A percentile compares a stretch with the other conserved stretches of the same genome.
These are phyloP conservation scores for Vaccinium vitisidaea DNA, from an alignment of 148 eudicot genomes.

Conservation along the genomic window DNA sequence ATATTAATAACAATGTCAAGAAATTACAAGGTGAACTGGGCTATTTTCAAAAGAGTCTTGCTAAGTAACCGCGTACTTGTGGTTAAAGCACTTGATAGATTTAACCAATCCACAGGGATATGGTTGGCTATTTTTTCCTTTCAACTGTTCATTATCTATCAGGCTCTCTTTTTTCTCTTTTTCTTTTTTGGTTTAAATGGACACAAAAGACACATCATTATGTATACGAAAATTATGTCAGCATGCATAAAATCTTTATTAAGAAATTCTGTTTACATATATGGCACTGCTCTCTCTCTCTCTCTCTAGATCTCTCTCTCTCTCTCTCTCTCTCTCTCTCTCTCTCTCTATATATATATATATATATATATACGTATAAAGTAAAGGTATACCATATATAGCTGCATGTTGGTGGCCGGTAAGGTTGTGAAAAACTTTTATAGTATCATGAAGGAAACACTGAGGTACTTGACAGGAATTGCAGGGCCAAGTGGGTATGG, in stretches of 20 bases:
- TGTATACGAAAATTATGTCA: not conserved
- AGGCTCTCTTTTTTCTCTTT: not conserved
- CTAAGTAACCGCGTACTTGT: no score
- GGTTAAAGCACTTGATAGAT: no score
- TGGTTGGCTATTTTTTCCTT: no score
- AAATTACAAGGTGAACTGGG: no score
- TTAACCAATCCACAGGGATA: no score
- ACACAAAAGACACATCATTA: not conserved
- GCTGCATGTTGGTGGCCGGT: conserved; percentile 12
- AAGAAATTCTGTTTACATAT: no score
- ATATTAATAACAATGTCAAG: no score
- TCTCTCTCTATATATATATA: not conserved
- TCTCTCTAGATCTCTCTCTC: no score
- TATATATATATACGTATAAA: no score
- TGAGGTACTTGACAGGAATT: conserved; percentile 75
- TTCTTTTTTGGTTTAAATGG: not conserved
- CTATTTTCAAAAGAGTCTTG: no score
- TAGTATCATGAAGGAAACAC: conserved; percentile 56
- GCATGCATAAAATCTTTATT: not conserved
- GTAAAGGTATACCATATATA: not conserved
- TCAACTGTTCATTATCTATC: no score
- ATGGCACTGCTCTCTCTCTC: no score
- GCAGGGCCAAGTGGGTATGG: conserved; percentile 93
- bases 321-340: conserved; percentile 18
- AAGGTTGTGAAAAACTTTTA: conserved; percentile 11